These are phyloP conservation scores for Euphorbia lathyris DNA, from an alignment of 345 rosid species.

Conservation along the genomic window DNA sequence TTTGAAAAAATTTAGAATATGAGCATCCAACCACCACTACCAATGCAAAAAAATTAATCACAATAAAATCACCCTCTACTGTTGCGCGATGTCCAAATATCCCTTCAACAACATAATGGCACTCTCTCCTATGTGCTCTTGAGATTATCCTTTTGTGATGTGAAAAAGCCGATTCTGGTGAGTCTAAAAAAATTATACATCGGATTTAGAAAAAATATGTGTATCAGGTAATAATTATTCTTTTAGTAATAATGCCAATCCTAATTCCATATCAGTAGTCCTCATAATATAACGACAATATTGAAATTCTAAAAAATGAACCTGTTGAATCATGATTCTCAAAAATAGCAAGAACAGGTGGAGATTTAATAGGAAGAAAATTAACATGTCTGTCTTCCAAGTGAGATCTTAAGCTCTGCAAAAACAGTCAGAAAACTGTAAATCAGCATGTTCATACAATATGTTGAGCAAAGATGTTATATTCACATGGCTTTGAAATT, in stretches of 20 bases:
- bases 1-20: constrained; percentile 4
- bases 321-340: constrained; percentile 32
- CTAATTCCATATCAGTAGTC: neutral
- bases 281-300: neutral
- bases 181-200: constrained; percentile 30
- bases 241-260: neutral
- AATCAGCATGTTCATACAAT: neutral
- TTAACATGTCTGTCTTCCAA: constrained; percentile 44
- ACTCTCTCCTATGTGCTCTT: constrained; percentile 61
- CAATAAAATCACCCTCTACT: constrained; percentile 60
- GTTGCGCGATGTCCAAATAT: constrained; percentile 50
- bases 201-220: neutral
- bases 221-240: neutral
- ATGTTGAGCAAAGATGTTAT: neutral
- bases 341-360: constrained; percentile 56
- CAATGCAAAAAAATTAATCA: constrained; percentile 87
- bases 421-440: constrained; percentile 3
- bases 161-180: constrained; percentile 26
- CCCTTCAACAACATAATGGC: constrained; percentile 46
- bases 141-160: constrained; percentile 38
- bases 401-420: constrained; percentile 54
- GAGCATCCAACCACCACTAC: constrained; percentile 30
- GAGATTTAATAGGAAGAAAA: constrained; percentile 49
- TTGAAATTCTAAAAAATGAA: constrained; percentile 6
- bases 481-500: neutral